phyloP scores from a whole-genome alignment of 2,329 filamentous ascomycete species.

The Paecilomyces sp. region DNA sequence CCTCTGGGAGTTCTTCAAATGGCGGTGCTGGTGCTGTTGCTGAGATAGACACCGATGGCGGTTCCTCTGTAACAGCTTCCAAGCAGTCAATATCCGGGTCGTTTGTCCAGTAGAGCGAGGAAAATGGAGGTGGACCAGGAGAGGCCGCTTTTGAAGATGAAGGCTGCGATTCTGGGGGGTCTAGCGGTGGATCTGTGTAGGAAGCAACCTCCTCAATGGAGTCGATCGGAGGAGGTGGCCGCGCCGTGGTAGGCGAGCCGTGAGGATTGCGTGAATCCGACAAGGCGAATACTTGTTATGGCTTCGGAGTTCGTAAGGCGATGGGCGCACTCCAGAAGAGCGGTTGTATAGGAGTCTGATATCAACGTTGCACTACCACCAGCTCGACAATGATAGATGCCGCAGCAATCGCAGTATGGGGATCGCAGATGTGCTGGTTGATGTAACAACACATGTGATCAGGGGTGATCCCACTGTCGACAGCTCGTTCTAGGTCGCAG shows the following conservation, averaged over 20 bases:
- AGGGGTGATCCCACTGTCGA: background rate
- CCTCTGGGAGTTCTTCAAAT: slow-evolving; percentile 42
- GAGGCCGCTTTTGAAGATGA: slow-evolving; percentile 47
- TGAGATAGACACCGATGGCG: slow-evolving; percentile 40
- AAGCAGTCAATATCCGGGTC: slow-evolving; percentile 29
- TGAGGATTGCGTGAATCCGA: slow-evolving; percentile 19
- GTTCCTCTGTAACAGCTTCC: slow-evolving; percentile 40
- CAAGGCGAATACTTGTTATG: slow-evolving; percentile 19
- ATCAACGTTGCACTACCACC: background rate
- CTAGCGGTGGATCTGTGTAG: slow-evolving; percentile 32
- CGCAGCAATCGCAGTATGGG: background rate
- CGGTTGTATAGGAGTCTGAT: background rate
- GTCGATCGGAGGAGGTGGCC: slow-evolving; percentile 28
- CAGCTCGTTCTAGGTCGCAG: background rate
- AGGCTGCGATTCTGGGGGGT: slow-evolving; percentile 30
- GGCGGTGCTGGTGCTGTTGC: slow-evolving; percentile 47
- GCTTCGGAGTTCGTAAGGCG: background rate
- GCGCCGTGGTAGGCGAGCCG: slow-evolving; percentile 39
- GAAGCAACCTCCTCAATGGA: slow-evolving; percentile 35
- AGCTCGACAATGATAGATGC: background rate
- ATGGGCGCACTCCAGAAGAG: background rate
- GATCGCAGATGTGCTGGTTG: background rate
- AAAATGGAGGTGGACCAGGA: slow-evolving; percentile 54
- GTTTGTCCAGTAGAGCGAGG: slow-evolving; percentile 53
- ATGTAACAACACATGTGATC: background rate